Base-by-base conservation (phyloP, 306 rosid species). In the Sphenostylis stenocarpa region DNA sequence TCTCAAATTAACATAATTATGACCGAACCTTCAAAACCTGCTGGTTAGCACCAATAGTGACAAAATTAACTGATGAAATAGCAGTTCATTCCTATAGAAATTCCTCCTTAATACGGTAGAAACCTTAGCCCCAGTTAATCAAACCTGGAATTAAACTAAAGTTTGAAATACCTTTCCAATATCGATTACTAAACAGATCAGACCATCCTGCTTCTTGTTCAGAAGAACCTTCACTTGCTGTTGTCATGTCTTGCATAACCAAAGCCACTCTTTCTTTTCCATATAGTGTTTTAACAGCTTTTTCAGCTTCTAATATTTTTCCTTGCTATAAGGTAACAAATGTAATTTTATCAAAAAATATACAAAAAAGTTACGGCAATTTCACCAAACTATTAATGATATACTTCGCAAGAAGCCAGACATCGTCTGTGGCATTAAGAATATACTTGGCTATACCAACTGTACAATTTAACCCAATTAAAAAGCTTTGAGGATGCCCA, bases 151-250 rank as follows among this genome's bases (percentile, higher is more conserved):
- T 28, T 1, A 36, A 20, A 58, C 13, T 58, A 1, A 5, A 70
- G 21, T 57, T 33, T 20, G 69, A 31, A 61, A 53, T 88, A 91
- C 98, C 96, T 88, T 91, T 93, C 90, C 89, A 19, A 43, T 93
- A 93, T 75, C 93, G 93, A 76, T 88, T 85, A 65, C 98, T 91
- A 56, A 93, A 93, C 75, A 91, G 84, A 85, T 93, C 98, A 70
- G 86, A 82, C 97, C 98, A 91, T 63, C 96, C 90, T 1, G 93
- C 97, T 73, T 93, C 98, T n/a, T 96, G 82, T 84, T 93, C 98
- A 56, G 81, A 72, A 24, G 97, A 89, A 77, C 98, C 92, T 73
- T 85, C 86, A 81, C 85, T 80, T 56, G 90, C 84, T 14, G 83
- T 67, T 77, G 72, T 67, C 56, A 93, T 85, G 70, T 89, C 93